phyloP scores from a whole-genome alignment of 345 rosid genomes.

The Bruguiera sexangula region DNA sequence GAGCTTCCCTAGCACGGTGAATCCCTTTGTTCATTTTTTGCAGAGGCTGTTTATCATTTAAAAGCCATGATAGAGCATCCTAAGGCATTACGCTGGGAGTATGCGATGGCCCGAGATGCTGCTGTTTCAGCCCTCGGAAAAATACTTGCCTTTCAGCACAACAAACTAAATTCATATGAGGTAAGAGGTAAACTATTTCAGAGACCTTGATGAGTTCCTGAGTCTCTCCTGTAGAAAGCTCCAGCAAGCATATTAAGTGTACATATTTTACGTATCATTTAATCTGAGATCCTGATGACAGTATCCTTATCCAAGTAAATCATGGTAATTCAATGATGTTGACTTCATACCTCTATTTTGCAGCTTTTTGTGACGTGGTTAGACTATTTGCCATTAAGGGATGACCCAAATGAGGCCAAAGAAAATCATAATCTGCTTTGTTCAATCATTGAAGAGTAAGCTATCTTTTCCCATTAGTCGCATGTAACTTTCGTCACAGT shows the following conservation, averaged over 20 bases:
- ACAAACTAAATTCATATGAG: background rate
- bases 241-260: background rate
- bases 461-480: background rate
- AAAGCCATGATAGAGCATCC: background rate
- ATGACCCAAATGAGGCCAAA: background rate
- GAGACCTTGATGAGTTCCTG: background rate
- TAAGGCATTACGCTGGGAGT: background rate
- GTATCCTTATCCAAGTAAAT: background rate
- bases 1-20: too few relatives aligned
- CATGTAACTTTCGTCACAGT: background rate
- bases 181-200: background rate
- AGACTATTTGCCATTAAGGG: constrained; percentile 2
- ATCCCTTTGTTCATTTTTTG: background rate
- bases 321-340: background rate
- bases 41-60: constrained; percentile 12
- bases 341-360: background rate
- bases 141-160: constrained; percentile 2
- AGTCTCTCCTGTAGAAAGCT: background rate
- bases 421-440: background rate
- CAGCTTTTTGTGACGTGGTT: constrained; percentile 3
- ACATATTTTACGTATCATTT: background rate
- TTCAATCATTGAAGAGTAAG: constrained; percentile 3
- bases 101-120: constrained; percentile 7
- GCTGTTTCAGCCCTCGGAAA: constrained; percentile 14
- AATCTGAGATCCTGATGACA: background rate